Percentiles rank a stretch among this genome's conserved stretches.
These are phyloP conservation scores for Trichosporon sp. DNA, from an alignment of 1,284 basidiomycete genomes.

Conservation along the genomic window DNA sequence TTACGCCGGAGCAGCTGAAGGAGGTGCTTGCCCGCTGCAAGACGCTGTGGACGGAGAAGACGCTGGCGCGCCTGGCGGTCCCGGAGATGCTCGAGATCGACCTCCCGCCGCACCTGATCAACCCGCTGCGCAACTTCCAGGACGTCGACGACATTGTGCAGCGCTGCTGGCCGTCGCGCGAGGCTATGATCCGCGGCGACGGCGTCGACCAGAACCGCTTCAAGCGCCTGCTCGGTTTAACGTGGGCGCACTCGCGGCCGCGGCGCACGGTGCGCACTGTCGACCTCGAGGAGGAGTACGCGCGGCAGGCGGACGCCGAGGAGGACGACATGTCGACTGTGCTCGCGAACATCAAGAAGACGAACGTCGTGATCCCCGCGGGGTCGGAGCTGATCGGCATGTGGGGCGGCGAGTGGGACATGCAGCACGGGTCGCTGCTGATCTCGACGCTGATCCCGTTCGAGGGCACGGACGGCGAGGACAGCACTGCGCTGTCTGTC, in stretches of 20 bases:
- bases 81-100: slow-evolving; percentile 50
- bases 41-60: slow-evolving; percentile 48
- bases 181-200: slow-evolving; percentile 44
- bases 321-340: slow-evolving; percentile 45
- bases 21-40: slow-evolving; percentile 45
- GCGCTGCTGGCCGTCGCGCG: slow-evolving; percentile 45
- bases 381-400: slow-evolving; percentile 47
- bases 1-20: slow-evolving; percentile 43
- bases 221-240: slow-evolving; percentile 43
- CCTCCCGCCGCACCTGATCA: slow-evolving; percentile 32
- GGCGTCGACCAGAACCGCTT: slow-evolving; percentile 37
- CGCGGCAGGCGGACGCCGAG: slow-evolving; percentile 30
- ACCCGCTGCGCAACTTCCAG: slow-evolving; percentile 37
- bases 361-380: slow-evolving; percentile 45
- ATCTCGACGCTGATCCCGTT: slow-evolving; percentile 49
- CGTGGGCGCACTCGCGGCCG: slow-evolving; percentile 45
- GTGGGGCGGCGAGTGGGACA: slow-evolving; percentile 50
- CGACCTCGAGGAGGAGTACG: slow-evolving; percentile 45
- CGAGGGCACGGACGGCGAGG: slow-evolving; percentile 50
- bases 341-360: slow-evolving; percentile 41
- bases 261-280: slow-evolving; percentile 39
- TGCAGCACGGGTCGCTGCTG: slow-evolving; percentile 45
- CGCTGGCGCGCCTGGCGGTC: slow-evolving; percentile 44
- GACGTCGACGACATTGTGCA: slow-evolving; percentile 46
- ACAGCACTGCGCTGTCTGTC: slow-evolving; percentile 44